These are phyloP conservation scores for Cenchrus americanus DNA, from an alignment of 176 grass and related monocot genomes.

Conservation along the genomic window DNA sequence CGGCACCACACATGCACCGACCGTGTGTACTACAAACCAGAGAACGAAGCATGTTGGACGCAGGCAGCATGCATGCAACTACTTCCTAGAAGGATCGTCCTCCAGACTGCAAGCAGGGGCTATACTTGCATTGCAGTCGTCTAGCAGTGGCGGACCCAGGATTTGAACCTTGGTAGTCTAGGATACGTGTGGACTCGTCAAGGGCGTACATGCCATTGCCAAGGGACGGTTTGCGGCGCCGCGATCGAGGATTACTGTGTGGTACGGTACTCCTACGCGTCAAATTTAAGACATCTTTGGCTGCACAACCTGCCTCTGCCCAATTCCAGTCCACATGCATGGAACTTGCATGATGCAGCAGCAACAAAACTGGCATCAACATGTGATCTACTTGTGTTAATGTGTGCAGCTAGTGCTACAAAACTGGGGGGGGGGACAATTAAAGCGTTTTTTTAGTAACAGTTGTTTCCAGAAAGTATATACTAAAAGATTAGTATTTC, in stretches of 20 bases:
- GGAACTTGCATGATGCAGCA: too few species aligned
- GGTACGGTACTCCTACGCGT: background rate
- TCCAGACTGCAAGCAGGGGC: background rate
- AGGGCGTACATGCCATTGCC: background rate
- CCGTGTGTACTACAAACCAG: background rate
- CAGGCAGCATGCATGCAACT: background rate
- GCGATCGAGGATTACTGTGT: background rate
- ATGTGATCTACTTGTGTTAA: too few species aligned
- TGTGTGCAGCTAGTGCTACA: too few species aligned
- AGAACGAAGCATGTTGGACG: background rate
- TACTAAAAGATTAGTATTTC: too few species aligned
- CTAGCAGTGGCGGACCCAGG: too few species aligned
- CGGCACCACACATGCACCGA: background rate
- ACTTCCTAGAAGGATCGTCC: conserved; percentile 6
- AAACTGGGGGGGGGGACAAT: too few species aligned
- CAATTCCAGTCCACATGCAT: too few species aligned
- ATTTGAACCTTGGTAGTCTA: too few species aligned
- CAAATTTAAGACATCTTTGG: background rate
- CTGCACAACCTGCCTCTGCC: background rate
- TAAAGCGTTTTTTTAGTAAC: too few species aligned
- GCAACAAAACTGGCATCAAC: too few species aligned
- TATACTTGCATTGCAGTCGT: too few species aligned
- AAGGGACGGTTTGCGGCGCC: background rate
- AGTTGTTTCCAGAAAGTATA: too few species aligned
- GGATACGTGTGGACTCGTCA: background rate